Evolutionary conservation across 306 rosid genomes (phyloP).

Genomic region (Sindora glabra): DNA sequence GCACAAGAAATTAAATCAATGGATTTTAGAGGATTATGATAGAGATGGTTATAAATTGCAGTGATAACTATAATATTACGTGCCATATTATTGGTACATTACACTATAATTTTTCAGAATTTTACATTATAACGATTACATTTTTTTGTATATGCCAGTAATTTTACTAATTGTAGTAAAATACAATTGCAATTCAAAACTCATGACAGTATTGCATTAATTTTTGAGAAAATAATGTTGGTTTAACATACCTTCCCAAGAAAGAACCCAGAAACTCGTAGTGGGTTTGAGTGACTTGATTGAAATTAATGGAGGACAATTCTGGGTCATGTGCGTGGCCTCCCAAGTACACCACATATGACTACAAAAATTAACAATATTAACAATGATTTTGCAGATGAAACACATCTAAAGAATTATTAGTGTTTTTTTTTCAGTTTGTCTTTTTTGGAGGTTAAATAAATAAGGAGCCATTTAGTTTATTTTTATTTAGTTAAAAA

Average conservation of each 20-base stretch:
- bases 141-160: too few relatives aligned
- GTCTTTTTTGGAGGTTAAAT: too few relatives aligned
- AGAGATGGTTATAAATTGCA: background rate
- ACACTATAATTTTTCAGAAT: too few relatives aligned
- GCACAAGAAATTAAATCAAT: background rate
- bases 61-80: too few relatives aligned
- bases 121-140: too few relatives aligned
- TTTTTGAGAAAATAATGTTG: too few relatives aligned
- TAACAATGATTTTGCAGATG: background rate
- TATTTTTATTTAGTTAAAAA: too few relatives aligned
- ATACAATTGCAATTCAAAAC: too few relatives aligned
- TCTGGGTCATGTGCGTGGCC: conserved; percentile 56
- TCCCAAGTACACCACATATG: conserved; percentile 88
- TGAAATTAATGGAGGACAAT: conserved; percentile 30
- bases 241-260: conserved; percentile 42
- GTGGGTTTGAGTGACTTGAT: conserved; percentile 52
- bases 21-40: background rate
- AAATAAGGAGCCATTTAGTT: too few relatives aligned
- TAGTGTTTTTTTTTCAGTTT: background rate
- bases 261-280: conserved; percentile 65
- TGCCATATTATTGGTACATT: too few relatives aligned
- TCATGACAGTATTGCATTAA: background rate
- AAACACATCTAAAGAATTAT: background rate
- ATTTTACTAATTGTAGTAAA: too few relatives aligned
- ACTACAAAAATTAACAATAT: conserved; percentile 27